phyloP scores from a whole-genome alignment of 495 filamentous ascomycete genomes.

The Penicillium fimorum region DNA sequence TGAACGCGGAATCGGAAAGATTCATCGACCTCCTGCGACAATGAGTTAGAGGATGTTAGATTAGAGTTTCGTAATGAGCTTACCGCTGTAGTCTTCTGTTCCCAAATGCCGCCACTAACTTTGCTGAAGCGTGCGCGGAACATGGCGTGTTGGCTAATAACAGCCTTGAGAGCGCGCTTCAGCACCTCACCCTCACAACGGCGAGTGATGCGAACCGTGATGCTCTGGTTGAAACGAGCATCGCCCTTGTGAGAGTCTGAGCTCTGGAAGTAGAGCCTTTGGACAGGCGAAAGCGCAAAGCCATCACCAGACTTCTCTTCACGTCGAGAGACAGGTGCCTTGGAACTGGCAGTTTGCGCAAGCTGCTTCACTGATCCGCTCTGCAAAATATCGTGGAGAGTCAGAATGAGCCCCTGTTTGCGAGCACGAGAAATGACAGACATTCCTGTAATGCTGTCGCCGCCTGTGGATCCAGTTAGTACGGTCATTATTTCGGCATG shows the following conservation, averaged over 20 bases:
- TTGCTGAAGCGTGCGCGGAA: slow-evolving; percentile 61
- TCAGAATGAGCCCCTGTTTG: slow-evolving; percentile 36
- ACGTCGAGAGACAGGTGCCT: slow-evolving; percentile 17
- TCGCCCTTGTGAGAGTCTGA: slow-evolving; percentile 45
- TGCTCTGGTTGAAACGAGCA: slow-evolving; percentile 68
- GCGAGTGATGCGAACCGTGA: slow-evolving; percentile 57
- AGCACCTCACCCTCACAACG: slow-evolving; percentile 50
- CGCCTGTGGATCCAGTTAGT: slow-evolving; percentile 34
- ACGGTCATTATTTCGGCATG: slow-evolving; percentile 16
- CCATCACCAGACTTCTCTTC: slow-evolving; percentile 40
- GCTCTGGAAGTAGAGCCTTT: slow-evolving; percentile 48
- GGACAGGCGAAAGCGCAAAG: slow-evolving; percentile 54
- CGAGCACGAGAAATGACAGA: slow-evolving; percentile 42
- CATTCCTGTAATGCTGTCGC: slow-evolving; percentile 48
- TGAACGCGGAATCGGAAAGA: slow-evolving; percentile 43
- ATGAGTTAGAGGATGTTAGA: not conserved
- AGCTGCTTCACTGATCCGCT: slow-evolving; percentile 36
- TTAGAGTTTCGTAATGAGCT: not conserved
- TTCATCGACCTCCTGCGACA: slow-evolving; percentile 36
- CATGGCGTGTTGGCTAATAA: slow-evolving; percentile 67
- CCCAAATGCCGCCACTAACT: slow-evolving; percentile 35
- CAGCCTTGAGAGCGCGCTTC: slow-evolving; percentile 51
- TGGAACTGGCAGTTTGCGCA: slow-evolving; percentile 29
- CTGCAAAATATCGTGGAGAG: slow-evolving; percentile 40
- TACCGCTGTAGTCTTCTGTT: slow-evolving; percentile 41